Evolutionary conservation across 2,329 filamentous ascomycete genomes (phyloP).

Genomic region (Onygenales sp.): DNA sequence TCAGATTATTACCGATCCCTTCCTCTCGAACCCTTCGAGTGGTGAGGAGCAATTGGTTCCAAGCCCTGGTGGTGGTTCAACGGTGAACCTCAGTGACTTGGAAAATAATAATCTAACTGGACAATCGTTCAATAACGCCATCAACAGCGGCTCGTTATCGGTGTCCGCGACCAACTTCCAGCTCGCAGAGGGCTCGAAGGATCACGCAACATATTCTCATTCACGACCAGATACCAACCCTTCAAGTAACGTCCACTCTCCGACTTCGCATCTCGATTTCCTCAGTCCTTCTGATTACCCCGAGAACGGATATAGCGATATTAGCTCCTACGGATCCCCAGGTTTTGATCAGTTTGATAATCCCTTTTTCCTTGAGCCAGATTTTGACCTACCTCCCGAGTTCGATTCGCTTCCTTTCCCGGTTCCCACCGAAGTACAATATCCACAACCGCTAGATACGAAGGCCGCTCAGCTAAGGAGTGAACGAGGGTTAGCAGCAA

Average conservation of each 20-base stretch:
- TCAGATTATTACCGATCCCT: constrained; percentile 26
- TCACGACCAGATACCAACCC: constrained; percentile 8
- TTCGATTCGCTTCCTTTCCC: not conserved
- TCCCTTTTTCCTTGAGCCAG: constrained; percentile 13
- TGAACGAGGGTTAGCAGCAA: not conserved
- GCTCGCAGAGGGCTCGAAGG: not conserved
- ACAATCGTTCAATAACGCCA: not conserved
- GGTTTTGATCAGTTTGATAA: constrained; percentile 7
- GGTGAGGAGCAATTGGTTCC: constrained; percentile 29
- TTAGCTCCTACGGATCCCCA: constrained; percentile 16
- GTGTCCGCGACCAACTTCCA: not conserved
- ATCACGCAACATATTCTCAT: constrained; percentile 7
- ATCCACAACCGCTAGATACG: not conserved
- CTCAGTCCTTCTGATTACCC: constrained; percentile 21
- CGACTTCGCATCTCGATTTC: constrained; percentile 18
- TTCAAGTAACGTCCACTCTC: constrained; percentile 9
- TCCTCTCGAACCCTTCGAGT: constrained; percentile 28
- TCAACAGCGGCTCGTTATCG: constrained; percentile 3
- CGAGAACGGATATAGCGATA: constrained; percentile 20
- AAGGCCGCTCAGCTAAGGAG: not conserved
- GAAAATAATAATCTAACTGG: not conserved
- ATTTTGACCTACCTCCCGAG: constrained; percentile 13
- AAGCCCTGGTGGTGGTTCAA: constrained; percentile 22
- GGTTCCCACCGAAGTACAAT: not conserved
- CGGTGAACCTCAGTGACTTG: constrained; percentile 1